Base-by-base conservation (phyloP, 257 asterid genomes). In the Przewalskia tangutica region DNA sequence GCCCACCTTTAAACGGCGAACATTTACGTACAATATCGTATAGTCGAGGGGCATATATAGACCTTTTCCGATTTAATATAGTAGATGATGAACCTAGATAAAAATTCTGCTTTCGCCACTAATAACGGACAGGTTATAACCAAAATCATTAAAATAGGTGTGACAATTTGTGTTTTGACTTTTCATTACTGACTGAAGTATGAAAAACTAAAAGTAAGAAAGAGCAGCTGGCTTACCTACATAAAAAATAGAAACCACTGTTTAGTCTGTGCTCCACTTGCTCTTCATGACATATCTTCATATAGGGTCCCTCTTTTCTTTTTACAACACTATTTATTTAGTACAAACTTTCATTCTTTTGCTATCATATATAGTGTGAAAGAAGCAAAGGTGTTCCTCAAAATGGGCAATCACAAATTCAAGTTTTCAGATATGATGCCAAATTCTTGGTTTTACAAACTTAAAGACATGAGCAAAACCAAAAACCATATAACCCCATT, bases 371-470 rank as follows among this genome's bases (percentile, higher is more conserved):
- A 71, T 62, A 23, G 36, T 12, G 76, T 46, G 40, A 48, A 53
- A 83, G 50, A 65, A 38, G 34, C 34, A 80, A 64, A 53, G n/a
- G 20, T 32, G 17, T 42, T 7, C 42, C 8, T 5, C 83, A 83
- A 27, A 27, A 94, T 94, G 98, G 95, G 98, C 34, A 95, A 95
- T 83, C 86, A 88, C 91, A 91, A 84, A 87, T 95, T 95, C 85
- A 91, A 86, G 76, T 88, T 95, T n/a, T 90, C 97, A 62, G 92
- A 92, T 58, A 93, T 95, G 97, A 92, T 95, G 90, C 98, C 98
- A 34, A 95, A 95, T 80, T 93, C 98, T 77, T 95, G 98, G 98
- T 92, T 95, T 70, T 91, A 95, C 97, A 95, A 95, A 90, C 95
- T 92, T 11, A 89, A 90, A 80, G 98, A 93, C 86, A 95, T 91